Percentiles rank a stretch among this genome's conserved stretches.
Conservation (phyloP, 129 eudicot species). For the Lactuca saligna region DNA sequence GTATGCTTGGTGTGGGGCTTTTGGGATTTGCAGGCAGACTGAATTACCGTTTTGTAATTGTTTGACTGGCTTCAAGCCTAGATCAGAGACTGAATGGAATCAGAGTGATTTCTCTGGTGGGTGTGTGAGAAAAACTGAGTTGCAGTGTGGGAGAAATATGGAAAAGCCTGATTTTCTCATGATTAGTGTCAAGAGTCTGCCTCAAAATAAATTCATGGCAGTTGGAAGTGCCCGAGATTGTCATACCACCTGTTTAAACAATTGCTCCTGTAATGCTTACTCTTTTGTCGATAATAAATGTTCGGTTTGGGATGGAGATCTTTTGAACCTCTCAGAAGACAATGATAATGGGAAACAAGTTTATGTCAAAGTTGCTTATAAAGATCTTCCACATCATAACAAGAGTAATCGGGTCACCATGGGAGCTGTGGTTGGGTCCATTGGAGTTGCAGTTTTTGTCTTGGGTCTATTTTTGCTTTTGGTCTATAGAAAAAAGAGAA, state of each 20-base stretch:
- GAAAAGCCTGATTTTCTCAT: conserved; percentile 22
- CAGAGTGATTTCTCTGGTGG: conserved; percentile 57
- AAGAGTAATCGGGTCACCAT: conserved; percentile 25
- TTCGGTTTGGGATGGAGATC: conserved; percentile 41
- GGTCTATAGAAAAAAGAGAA: conserved; percentile 23
- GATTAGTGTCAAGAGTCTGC: conserved; percentile 17
- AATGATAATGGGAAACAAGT: conserved; percentile 29
- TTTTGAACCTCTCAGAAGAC: conserved; percentile 37
- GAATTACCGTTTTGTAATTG: conserved; percentile 48
- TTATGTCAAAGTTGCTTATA: conserved; percentile 38
- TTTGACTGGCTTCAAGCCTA: conserved; percentile 40
- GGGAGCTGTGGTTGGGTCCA: conserved; percentile 43
- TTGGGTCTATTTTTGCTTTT: conserved; percentile 27
- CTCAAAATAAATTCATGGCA: conserved; percentile 11
- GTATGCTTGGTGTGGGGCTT: conserved; percentile 27
- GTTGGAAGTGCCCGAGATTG: conserved; percentile 37
- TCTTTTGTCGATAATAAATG: conserved; percentile 35
- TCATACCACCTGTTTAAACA: conserved; percentile 37
- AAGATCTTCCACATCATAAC: background rate
- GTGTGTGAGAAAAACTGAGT: conserved; percentile 39
- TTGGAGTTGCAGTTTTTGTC: conserved; percentile 23
- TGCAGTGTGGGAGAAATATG: conserved; percentile 37
- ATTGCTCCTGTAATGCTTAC: conserved; percentile 60
- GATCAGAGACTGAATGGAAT: conserved; percentile 38
- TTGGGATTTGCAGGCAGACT: conserved; percentile 41